These are phyloP conservation scores for Tagetes patula DNA, from an alignment of 129 eudicot genomes.

Conservation along the genomic window DNA sequence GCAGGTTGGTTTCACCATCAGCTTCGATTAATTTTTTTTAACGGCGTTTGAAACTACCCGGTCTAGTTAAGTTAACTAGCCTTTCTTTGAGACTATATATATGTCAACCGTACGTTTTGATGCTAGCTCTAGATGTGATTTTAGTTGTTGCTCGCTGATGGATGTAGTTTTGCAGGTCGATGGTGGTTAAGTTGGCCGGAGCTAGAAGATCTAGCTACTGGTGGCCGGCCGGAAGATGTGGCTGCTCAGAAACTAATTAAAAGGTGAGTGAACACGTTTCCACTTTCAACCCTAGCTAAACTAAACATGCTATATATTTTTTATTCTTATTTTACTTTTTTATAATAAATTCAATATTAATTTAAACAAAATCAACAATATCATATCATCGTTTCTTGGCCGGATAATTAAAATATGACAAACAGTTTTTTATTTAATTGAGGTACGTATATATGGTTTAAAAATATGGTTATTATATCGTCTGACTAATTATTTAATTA, in stretches of 20 bases:
- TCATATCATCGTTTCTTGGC: conserved; percentile 13
- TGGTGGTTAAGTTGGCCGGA: no score
- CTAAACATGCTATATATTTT: neutral
- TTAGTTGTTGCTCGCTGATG: no score
- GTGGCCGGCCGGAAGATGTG: neutral
- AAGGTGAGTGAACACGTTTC: conserved; percentile 10
- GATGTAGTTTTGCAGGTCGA: no score
- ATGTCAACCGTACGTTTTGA: no score
- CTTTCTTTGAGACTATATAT: no score
- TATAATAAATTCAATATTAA: neutral
- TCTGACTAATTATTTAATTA: neutral
- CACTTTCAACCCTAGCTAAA: conserved; percentile 19
- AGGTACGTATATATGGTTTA: neutral
- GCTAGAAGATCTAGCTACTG: neutral
- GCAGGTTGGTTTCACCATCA: no score
- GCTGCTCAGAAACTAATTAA: conserved; percentile 3
- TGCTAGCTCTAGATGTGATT: no score
- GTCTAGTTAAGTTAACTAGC: no score
- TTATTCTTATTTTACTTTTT: neutral
- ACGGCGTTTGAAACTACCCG: no score
- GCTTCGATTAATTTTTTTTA: no score
- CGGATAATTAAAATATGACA: neutral
- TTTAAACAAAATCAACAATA: neutral
- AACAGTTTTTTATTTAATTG: conserved; percentile 1
- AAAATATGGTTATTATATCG: neutral